These are phyloP conservation scores for Vicia faba DNA, from an alignment of 306 rosid species.

Conservation along the genomic window DNA sequence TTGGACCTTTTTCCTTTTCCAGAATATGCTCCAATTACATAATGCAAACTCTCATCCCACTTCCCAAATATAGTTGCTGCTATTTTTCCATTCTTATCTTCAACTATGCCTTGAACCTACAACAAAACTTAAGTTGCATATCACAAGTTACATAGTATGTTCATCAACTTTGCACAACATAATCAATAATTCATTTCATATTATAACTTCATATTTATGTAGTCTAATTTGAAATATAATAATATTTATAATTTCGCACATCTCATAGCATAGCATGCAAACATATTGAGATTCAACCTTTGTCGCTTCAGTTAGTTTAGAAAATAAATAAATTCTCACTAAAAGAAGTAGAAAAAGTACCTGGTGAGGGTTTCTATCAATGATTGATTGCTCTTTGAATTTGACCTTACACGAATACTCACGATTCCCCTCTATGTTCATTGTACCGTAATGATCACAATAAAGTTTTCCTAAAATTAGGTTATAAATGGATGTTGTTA, in stretches of 20 bases:
- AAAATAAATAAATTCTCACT: too few relatives aligned
- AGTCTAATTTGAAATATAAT: neutral
- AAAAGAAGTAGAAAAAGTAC: constrained; percentile 40
- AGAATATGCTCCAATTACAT: constrained; percentile 58
- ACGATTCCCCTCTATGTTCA: constrained; percentile 72
- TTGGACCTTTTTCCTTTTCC: constrained; percentile 68
- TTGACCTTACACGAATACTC: constrained; percentile 74
- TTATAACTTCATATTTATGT: neutral
- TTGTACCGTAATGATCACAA: constrained; percentile 96
- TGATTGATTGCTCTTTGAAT: constrained; percentile 90
- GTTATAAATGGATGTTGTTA: constrained; percentile 95
- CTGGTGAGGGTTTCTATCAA: constrained; percentile 93
- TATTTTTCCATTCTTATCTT: constrained; percentile 76
- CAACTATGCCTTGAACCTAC: constrained; percentile 76
- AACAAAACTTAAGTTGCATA: constrained; percentile 44
- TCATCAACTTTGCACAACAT: constrained; percentile 11
- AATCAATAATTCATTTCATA: neutral
- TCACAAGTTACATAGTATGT: constrained; percentile 39
- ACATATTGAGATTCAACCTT: too few relatives aligned
- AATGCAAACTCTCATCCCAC: constrained; percentile 92
- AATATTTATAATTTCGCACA: too few relatives aligned
- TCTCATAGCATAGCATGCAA: too few relatives aligned
- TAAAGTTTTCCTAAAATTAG: constrained; percentile 93
- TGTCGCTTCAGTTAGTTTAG: too few relatives aligned
- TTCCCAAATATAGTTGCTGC: constrained; percentile 80